Evolutionary conservation across 73 alveolate species (phyloP).

Genomic region (Blepharisma japonicum): DNA sequence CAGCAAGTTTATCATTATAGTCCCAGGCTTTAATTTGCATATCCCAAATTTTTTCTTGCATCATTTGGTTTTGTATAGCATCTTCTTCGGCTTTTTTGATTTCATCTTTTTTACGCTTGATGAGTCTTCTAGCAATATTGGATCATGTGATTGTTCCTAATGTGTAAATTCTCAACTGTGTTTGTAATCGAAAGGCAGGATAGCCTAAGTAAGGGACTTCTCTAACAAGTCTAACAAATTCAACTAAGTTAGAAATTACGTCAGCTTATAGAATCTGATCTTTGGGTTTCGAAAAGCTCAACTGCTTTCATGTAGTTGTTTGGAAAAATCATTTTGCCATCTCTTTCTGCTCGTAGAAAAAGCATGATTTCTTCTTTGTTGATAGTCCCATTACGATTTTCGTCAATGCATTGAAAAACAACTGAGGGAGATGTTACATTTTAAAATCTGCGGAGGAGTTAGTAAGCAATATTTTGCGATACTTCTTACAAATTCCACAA

Average conservation of each 20-base stretch:
- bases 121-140: neutral
- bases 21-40: slow-evolving; percentile 30
- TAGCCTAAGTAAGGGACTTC: slow-evolving; percentile 22
- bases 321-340: slow-evolving; percentile 28
- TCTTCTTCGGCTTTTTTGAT: neutral
- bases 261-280: slow-evolving; percentile 19
- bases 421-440: slow-evolving; percentile 2
- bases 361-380: slow-evolving; percentile 31
- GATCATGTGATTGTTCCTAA: neutral
- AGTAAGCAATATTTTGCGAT: slow-evolving; percentile 7
- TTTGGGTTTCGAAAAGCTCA: slow-evolving; percentile 16
- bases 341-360: neutral
- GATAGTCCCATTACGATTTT: neutral
- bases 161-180: neutral
- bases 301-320: slow-evolving; percentile 14
- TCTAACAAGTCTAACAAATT: slow-evolving; percentile 8
- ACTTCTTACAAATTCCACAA: slow-evolving; percentile 9
- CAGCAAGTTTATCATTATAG: neutral
- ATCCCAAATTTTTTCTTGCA: slow-evolving; percentile 21
- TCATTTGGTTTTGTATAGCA: neutral
- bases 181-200: slow-evolving; percentile 25
- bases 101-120: neutral
- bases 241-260: slow-evolving; percentile 3
- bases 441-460: slow-evolving; percentile 10
- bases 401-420: slow-evolving; percentile 26